Base-by-base conservation (phyloP, 352 stramenopile species). In the Pythium scleroteichum region DNA sequence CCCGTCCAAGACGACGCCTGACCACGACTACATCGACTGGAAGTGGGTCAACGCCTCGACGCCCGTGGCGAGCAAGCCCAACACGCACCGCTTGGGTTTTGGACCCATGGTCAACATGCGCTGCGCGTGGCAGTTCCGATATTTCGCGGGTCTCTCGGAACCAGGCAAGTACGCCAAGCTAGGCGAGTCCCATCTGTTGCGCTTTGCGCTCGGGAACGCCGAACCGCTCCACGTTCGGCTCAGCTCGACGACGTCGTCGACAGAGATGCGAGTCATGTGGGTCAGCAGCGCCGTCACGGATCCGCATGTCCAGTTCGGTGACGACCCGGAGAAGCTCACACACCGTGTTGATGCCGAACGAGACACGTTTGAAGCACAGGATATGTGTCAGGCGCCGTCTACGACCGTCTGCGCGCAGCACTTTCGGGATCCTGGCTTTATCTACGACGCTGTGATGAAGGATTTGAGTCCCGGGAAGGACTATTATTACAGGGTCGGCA, bases 81-180 rank as follows among this genome's bases (percentile, higher is more conserved):
- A 42, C 9, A 47, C 49, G 3, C 49, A 19, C 33, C 49, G 49
- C 49, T 7, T 56, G 32, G 33, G 32, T 24, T 61, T 72, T 27
- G 56, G 62, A 3, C 55, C 59, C 32, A 48, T 73, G 33, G 45
- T 64, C 40, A 76, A 76, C 56, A 76, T 76, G 68, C 64, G 68
- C 23, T 76, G 64, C 53, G 50, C 64, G 55, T 76, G 67, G 56
- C 68, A 76, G 39, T 76, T 76, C 38, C 68, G 59, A 1, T 65
- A 64, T 46, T 76, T 72, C 41, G 49, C 49, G 19, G 17, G 20
- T 6, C 32, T 56, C 10, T 3, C 49, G 2, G 49, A 35, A 13
- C 46, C 46, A 24, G 35, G 12, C 13, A 56, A 20, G 32, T 56
- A 63, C 42, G 35, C 27, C 10, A 63, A 53, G 35, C 17, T 66